These are phyloP conservation scores for Eucalyptus grandis DNA, from an alignment of 345 rosid genomes.

Conservation along the genomic window DNA sequence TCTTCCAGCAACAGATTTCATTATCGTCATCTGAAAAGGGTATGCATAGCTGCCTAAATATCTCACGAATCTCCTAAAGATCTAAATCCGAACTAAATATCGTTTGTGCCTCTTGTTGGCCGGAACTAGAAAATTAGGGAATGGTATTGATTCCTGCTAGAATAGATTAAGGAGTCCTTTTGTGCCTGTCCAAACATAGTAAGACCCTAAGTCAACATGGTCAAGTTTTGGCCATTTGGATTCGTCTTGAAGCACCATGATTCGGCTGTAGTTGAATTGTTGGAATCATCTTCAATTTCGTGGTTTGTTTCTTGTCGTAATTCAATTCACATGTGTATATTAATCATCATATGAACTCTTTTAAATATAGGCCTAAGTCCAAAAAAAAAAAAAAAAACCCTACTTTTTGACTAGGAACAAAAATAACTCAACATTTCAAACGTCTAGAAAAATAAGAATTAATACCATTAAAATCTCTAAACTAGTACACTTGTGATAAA, in stretches of 20 bases:
- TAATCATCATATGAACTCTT: not conserved
- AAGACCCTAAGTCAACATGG: not conserved
- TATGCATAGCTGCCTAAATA: too few species aligned
- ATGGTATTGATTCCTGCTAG: not conserved
- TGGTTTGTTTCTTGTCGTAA: not conserved
- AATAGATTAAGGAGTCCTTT: not conserved
- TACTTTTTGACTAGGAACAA: too few species aligned
- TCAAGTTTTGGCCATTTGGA: not conserved
- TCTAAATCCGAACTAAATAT: too few species aligned
- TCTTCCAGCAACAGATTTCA: not conserved
- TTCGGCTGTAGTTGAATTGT: not conserved
- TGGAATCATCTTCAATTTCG: not conserved
- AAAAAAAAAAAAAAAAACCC: rapidly evolving
- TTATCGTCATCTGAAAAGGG: too few species aligned
- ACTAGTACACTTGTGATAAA: rapidly evolving
- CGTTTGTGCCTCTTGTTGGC: not conserved
- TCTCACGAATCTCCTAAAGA: too few species aligned
- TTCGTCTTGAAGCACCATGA: rapidly evolving
- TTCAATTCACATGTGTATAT: not conserved
- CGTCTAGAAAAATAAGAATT: rapidly evolving
- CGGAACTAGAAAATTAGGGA: not conserved
- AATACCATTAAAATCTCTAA: rapidly evolving
- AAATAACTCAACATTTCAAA: not conserved
- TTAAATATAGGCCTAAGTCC: too few species aligned
- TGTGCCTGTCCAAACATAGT: not conserved